Conservation (phyloP, 805 yeast species). For the Suhomyces pyralidae region DNA sequence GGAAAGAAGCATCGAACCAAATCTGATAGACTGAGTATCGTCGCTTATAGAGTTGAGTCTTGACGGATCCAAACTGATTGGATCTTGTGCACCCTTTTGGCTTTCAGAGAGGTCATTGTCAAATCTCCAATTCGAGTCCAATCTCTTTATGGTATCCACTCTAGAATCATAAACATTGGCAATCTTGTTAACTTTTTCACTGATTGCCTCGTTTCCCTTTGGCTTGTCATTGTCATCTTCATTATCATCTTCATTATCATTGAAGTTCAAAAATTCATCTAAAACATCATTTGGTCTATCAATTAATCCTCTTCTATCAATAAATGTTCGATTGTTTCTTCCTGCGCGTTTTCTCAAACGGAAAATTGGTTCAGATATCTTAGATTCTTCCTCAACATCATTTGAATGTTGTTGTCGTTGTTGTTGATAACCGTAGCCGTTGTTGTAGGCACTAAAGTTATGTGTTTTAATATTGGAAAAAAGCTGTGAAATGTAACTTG, state of each 20-base stretch:
- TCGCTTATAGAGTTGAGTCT: constrained; percentile 76
- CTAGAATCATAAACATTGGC: constrained; percentile 43
- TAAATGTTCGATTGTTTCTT: constrained; percentile 62
- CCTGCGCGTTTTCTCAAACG: constrained; percentile 74
- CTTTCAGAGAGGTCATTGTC: constrained; percentile 54
- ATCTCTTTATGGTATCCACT: constrained; percentile 44
- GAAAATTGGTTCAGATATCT: constrained; percentile 49
- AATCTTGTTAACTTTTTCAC: constrained; percentile 7
- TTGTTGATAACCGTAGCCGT: constrained; percentile 32
- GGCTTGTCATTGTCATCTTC: constrained; percentile 13
- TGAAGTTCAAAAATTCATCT: constrained; percentile 41
- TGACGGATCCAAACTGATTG: constrained; percentile 76
- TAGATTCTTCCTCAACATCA: constrained; percentile 22
- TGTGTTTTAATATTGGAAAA: constrained; percentile 38
- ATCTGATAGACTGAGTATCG: constrained; percentile 84
- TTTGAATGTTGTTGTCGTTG: constrained; percentile 12
- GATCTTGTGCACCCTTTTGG: constrained; percentile 37
- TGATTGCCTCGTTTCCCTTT: constrained; percentile 5
- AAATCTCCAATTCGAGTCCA: constrained; percentile 64
- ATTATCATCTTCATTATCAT: constrained; percentile 26
- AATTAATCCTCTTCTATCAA: constrained; percentile 68
- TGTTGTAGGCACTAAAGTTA: constrained; percentile 38
- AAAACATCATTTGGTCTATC: constrained; percentile 31
- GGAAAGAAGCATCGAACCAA: constrained; percentile 85
- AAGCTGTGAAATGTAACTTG: constrained; percentile 38